Percentiles rank a stretch among this genome's conserved stretches.
Evolutionary conservation across 2,329 filamentous ascomycete species (phyloP).

Genomic region (Epichloe gansuensis): DNA sequence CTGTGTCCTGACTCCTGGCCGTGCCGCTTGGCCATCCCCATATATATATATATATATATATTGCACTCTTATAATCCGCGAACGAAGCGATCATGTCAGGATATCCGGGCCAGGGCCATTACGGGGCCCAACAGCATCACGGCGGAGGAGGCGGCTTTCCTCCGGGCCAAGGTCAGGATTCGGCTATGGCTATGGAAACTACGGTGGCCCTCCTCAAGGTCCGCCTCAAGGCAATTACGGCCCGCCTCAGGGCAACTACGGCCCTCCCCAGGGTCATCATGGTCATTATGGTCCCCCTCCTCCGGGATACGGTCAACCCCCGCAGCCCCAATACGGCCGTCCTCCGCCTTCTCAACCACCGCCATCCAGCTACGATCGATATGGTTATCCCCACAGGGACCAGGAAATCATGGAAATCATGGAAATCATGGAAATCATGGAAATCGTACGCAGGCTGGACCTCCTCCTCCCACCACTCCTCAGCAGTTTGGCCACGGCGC

Average conservation of each 20-base stretch:
- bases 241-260: conserved; percentile 14
- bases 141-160: conserved; percentile 15
- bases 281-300: conserved; percentile 7
- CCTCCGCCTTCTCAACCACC: conserved; percentile 26
- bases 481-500: conserved; percentile 57
- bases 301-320: conserved; percentile 12
- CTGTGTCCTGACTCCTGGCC: too few relatives aligned
- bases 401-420: too few relatives aligned
- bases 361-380: conserved; percentile 30
- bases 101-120: conserved; percentile 29
- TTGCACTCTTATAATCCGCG: neutral
- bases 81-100: conserved; percentile 21
- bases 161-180: conserved; percentile 12
- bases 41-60: too few relatives aligned
- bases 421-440: too few relatives aligned
- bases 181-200: conserved; percentile 20
- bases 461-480: conserved; percentile 34
- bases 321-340: conserved; percentile 7
- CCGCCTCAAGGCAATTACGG: conserved; percentile 12
- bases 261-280: conserved; percentile 11
- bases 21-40: too few relatives aligned
- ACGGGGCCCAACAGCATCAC: conserved; percentile 22
- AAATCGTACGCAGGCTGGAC: conserved; percentile 11
- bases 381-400: conserved; percentile 30
- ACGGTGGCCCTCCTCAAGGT: conserved; percentile 14